Evolutionary conservation across 2,329 filamentous ascomycete genomes (phyloP).

Genomic region (Calonectria hongkongensis): DNA sequence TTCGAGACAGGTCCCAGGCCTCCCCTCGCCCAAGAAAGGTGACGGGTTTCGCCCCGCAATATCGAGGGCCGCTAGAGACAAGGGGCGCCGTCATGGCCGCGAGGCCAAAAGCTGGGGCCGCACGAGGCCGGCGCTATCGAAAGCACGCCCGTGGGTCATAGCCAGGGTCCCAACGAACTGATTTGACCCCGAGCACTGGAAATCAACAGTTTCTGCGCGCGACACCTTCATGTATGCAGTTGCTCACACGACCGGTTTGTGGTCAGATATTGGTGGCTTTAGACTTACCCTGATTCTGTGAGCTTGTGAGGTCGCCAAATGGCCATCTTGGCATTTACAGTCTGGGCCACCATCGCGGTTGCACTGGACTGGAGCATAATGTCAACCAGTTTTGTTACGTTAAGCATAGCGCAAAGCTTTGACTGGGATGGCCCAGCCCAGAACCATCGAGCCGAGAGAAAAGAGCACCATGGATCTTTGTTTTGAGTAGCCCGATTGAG

Average conservation of each 20-base stretch:
- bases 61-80: conserved; percentile 28
- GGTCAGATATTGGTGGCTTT: conserved; percentile 14
- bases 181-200: conserved; percentile 32
- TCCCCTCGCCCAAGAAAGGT: conserved; percentile 5
- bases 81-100: conserved; percentile 34
- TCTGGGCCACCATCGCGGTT: not conserved
- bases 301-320: not conserved
- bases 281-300: not conserved
- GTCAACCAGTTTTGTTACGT: conserved; percentile 11
- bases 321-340: not conserved
- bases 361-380: conserved; percentile 26
- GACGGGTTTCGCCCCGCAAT: conserved; percentile 29
- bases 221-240: conserved; percentile 9
- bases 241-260: conserved; percentile 23
- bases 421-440: conserved; percentile 24
- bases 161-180: conserved; percentile 36
- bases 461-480: conserved; percentile 13
- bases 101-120: conserved; percentile 40
- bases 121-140: conserved; percentile 40
- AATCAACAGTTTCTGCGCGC: conserved; percentile 15
- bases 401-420: conserved; percentile 28
- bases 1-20: conserved; percentile 26
- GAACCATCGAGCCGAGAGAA: conserved; percentile 10
- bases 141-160: conserved; percentile 21
- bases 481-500: not conserved